Evolutionary conservation across 2,329 filamentous ascomycete species (phyloP).

Genomic region (Aspergillus pseudoviridinutans): DNA sequence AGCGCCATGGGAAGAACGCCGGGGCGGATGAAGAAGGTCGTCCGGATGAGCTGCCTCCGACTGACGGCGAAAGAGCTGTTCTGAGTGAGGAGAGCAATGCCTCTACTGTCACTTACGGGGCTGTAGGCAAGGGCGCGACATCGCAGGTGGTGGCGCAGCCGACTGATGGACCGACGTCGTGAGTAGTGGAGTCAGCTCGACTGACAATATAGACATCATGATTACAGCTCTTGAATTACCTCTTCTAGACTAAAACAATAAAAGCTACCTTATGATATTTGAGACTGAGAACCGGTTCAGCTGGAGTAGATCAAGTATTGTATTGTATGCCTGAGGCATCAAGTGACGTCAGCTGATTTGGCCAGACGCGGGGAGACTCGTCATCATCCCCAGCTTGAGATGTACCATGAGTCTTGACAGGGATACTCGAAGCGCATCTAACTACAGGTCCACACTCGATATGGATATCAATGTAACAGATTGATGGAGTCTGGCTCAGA

Average conservation of each 20-base stretch:
- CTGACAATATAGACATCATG: not conserved
- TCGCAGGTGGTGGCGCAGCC: slow-evolving; percentile 1
- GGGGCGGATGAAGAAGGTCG: slow-evolving; percentile 19
- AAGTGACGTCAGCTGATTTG: not conserved
- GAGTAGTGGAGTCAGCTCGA: not conserved
- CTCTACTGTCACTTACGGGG: slow-evolving; percentile 8
- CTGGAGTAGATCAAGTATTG: not conserved
- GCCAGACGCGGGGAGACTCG: not conserved
- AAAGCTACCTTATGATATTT: no score
- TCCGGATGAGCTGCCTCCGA: slow-evolving; percentile 13
- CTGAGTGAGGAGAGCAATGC: slow-evolving; percentile 1
- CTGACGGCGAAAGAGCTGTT: slow-evolving; percentile 11
- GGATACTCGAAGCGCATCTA: not conserved
- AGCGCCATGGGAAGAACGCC: slow-evolving; percentile 18
- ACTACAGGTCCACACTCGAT: not conserved
- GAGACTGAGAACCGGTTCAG: not conserved
- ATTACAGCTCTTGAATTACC: not conserved
- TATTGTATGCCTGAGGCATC: not conserved
- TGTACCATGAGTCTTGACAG: not conserved
- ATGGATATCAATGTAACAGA: not conserved
- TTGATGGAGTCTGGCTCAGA: not conserved
- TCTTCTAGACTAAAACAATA: not conserved
- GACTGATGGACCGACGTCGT: not conserved
- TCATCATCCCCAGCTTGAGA: not conserved
- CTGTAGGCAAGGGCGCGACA: slow-evolving; percentile 6